Evolutionary conservation across 2,329 filamentous ascomycete species (phyloP).

Genomic region (Monosporascus sp.): DNA sequence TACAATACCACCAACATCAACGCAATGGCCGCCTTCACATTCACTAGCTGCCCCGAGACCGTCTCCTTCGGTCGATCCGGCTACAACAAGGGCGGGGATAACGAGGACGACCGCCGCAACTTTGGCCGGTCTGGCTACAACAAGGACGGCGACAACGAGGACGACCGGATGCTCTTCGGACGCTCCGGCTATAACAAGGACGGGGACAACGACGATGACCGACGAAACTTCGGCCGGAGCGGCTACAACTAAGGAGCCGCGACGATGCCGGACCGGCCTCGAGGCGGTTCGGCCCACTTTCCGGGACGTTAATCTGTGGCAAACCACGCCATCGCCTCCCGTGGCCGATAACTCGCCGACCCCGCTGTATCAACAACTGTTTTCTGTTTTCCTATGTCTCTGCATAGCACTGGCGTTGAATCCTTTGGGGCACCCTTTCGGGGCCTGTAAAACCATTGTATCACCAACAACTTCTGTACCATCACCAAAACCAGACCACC

Average conservation of each 20-base stretch:
- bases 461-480: neutral
- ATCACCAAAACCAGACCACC: slow-evolving; percentile 1
- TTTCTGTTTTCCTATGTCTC: neutral
- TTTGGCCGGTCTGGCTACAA: slow-evolving; percentile 45
- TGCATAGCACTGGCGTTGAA: neutral
- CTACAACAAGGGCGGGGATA: slow-evolving; percentile 36
- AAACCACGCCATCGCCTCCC: neutral
- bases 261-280: slow-evolving; percentile 13
- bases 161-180: slow-evolving; percentile 28
- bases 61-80: slow-evolving; percentile 37
- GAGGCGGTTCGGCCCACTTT: neutral
- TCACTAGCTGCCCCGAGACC: slow-evolving; percentile 26
- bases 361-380: neutral
- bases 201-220: slow-evolving; percentile 19
- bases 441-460: too few relatives aligned
- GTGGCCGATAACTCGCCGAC: neutral
- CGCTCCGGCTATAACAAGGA: slow-evolving; percentile 30
- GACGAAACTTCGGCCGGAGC: slow-evolving; percentile 19
- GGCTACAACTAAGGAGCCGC: slow-evolving; percentile 23
- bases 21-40: slow-evolving; percentile 33
- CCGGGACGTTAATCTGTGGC: neutral
- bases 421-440: neutral
- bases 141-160: slow-evolving; percentile 35
- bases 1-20: slow-evolving; percentile 6
- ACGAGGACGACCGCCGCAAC: slow-evolving; percentile 25